phyloP scores from a whole-genome alignment of 441 rosid genomes.

The Adansonia rubrostipa region DNA sequence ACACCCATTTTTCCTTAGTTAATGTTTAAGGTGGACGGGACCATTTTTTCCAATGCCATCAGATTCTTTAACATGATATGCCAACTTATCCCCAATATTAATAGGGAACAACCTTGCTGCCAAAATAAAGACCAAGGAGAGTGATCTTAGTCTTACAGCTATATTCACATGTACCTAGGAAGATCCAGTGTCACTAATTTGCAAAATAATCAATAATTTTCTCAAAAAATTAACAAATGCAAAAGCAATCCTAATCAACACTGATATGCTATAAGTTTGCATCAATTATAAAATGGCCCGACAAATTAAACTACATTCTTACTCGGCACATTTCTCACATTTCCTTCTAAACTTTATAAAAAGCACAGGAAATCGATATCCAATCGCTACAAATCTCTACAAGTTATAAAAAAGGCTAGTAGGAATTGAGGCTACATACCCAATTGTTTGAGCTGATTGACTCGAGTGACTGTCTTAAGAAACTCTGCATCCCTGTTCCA shows the following conservation, averaged over 20 bases:
- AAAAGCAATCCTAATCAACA: neutral
- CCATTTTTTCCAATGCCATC: neutral
- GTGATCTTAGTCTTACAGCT: neutral
- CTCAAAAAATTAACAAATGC: conserved; percentile 7
- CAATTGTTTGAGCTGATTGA: conserved; percentile 81
- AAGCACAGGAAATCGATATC: neutral
- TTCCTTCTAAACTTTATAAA: conserved; percentile 13
- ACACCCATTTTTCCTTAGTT: neutral
- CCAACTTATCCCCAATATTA: conserved; percentile 1
- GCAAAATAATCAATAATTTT: conserved; percentile 13
- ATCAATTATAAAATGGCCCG: neutral
- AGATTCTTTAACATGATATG: neutral
- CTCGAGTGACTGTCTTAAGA: conserved; percentile 68
- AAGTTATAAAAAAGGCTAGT: neutral
- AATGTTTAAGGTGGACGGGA: neutral
- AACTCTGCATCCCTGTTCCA: conserved; percentile 71
- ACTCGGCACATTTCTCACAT: conserved; percentile 6
- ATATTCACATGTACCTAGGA: neutral
- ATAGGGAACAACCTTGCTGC: neutral
- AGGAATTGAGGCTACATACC: conserved; percentile 38
- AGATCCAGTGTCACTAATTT: neutral
- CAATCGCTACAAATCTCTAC: neutral
- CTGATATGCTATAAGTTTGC: neutral
- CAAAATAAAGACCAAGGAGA: neutral
- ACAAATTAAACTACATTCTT: neutral